Conservation (phyloP, 345 rosid genomes). For the Boechera divaricarpa region DNA sequence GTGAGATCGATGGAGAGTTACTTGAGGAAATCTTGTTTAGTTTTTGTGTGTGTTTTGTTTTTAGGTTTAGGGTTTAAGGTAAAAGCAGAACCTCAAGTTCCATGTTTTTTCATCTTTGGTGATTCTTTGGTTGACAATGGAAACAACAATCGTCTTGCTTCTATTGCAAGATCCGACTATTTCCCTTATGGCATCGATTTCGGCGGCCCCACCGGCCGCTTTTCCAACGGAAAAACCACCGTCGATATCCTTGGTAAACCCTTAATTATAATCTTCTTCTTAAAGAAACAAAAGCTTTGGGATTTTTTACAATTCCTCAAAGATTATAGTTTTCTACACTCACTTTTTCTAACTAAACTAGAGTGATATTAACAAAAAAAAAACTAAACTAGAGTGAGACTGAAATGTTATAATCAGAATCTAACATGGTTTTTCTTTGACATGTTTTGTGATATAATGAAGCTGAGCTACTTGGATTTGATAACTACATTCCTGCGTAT, state of each 20-base stretch:
- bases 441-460: conserved; percentile 35
- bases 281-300: background rate
- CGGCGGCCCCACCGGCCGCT: conserved; percentile 78
- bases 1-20: conserved; percentile 47
- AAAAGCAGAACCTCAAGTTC: conserved; percentile 63
- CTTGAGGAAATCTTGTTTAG: conserved; percentile 41
- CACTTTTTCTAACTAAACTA: conserved; percentile 17
- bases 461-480: conserved; percentile 72
- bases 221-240: conserved; percentile 77
- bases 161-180: conserved; percentile 76
- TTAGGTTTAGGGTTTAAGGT: conserved; percentile 33
- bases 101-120: conserved; percentile 87
- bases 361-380: background rate
- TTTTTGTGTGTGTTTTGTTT: conserved; percentile 31
- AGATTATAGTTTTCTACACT: background rate
- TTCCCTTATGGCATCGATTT: conserved; percentile 89
- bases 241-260: conserved; percentile 72
- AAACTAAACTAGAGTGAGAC: conserved; percentile 15
- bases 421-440: conserved; percentile 11
- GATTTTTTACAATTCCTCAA: background rate
- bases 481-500: conserved; percentile 61
- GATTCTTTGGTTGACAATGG: conserved; percentile 96
- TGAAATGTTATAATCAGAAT: conserved; percentile 1
- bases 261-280: background rate
- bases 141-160: conserved; percentile 71